phyloP scores from a whole-genome alignment of 805 yeast species.

The Candida piceae region DNA sequence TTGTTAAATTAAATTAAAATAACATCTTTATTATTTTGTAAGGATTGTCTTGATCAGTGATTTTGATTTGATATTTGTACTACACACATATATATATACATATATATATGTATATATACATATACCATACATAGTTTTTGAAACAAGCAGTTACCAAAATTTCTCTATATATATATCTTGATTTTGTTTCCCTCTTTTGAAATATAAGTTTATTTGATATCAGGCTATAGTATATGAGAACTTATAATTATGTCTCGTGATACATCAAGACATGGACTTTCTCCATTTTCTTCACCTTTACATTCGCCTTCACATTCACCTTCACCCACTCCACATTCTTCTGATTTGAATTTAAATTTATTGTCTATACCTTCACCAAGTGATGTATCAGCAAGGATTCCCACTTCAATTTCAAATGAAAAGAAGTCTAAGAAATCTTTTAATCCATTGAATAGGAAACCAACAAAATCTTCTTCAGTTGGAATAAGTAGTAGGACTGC shows the following conservation, averaged over 20 bases:
- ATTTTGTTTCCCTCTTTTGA: no score
- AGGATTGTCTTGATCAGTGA: no score
- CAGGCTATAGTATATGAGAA: not conserved
- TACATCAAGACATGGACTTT: not conserved
- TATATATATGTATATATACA: no score
- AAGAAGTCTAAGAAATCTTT: constrained; percentile 3
- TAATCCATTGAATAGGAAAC: constrained; percentile 5
- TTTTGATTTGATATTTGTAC: no score
- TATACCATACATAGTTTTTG: no score
- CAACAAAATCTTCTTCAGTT: not conserved
- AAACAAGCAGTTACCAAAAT: no score
- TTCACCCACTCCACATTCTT: not conserved
- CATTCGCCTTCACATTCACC: not conserved
- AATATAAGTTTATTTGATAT: no score
- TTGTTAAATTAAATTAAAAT: no score
- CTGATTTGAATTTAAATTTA: not conserved
- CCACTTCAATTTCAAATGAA: not conserved
- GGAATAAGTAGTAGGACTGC: no score
- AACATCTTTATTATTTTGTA: no score
- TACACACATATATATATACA: no score
- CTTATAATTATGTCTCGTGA: not conserved
- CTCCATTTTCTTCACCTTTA: not conserved
- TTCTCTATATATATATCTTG: not conserved
- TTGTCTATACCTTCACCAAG: not conserved
- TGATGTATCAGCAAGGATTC: no score